phyloP scores from a whole-genome alignment of 768 basidiomycete genomes.

The Russula brevipes region DNA sequence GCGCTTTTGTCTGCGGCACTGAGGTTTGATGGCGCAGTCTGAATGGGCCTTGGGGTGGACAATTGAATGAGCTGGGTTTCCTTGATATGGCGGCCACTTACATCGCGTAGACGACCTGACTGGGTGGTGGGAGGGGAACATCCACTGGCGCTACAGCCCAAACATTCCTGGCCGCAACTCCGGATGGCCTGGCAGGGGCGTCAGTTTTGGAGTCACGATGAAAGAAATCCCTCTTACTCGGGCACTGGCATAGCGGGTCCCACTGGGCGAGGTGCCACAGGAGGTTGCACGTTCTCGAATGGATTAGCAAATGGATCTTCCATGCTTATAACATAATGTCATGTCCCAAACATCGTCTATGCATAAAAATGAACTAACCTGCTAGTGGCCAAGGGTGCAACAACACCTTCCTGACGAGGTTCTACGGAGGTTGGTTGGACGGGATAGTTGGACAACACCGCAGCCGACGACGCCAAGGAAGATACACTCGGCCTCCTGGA shows the following conservation, averaged over 20 bases:
- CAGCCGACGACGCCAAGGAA: constrained; percentile 17
- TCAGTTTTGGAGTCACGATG: background rate
- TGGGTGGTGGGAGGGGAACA: constrained; percentile 16
- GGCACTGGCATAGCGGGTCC: background rate
- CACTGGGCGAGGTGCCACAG: constrained; percentile 6
- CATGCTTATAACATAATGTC: background rate
- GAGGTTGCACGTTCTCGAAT: background rate
- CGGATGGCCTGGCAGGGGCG: background rate
- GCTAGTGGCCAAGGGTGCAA: background rate
- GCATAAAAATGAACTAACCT: constrained; percentile 3
- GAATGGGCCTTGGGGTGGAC: constrained; percentile 19
- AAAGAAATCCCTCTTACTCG: constrained; percentile 7
- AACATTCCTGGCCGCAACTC: background rate
- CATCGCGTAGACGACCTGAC: constrained; percentile 15
- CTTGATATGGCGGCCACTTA: constrained; percentile 1
- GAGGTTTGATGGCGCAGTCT: constrained; percentile 15
- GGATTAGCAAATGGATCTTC: constrained; percentile 14
- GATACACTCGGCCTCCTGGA: constrained; percentile 21
- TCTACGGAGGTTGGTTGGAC: background rate
- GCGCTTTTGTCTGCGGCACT: constrained; percentile 1
- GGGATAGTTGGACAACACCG: background rate
- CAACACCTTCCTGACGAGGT: constrained; percentile 9
- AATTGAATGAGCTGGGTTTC: background rate
- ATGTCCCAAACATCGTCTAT: background rate
- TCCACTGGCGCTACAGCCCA: constrained; percentile 14